Evolutionary conservation across 2,329 filamentous ascomycete genomes (phyloP), one percentile per base, ranked within the genome.

Genomic region (Cladosporium colombiae): DNA sequence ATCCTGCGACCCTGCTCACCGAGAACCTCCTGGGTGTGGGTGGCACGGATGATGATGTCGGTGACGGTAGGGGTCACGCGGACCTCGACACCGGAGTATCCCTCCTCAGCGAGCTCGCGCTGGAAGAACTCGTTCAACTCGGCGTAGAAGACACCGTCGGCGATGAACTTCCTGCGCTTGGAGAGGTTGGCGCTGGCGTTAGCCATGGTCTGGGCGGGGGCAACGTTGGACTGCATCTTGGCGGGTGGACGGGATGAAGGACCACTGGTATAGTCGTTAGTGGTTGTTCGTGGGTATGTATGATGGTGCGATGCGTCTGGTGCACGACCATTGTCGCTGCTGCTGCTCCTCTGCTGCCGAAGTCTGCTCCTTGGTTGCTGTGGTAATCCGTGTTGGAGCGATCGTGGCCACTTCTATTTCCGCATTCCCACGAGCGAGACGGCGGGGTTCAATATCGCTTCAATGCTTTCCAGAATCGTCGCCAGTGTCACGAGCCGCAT

Each of bases 101-200:
- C 95, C 87, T 99, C 96, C 90, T 99, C 95, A 81, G 95, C 95
- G 82, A 99, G 88, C 87, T 99, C 95, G 84, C 95, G 94, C 89
- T 98, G 95, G 92, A 99, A 99, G 91, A 99, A 99, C 88, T 99
- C 95, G 91, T 99, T 99, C 84, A 99, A 87, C 87, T 99, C 95
- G 87, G 95, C 95, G 85, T 97, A 99, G 92, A 99, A 99, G 80
- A 99, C 95, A 90, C 95, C 95, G 85, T 99, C 95, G 73, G 82
- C 82, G 74, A 84, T 78, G 82, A 84, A 82, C 81, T 84, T 94
- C 88, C 91, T 91, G 84, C 90, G 85, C 90, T 94, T 94, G 83
- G 91, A 93, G 84, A 91, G 93, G 73, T 76, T 76, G 70, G 69
- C 68, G 69, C 74, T 73, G 71, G 72, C 70, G 67, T 72, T 67